Conservation (phyloP, 73 alveolate genomes). For the Stentor coeruleus region DNA sequence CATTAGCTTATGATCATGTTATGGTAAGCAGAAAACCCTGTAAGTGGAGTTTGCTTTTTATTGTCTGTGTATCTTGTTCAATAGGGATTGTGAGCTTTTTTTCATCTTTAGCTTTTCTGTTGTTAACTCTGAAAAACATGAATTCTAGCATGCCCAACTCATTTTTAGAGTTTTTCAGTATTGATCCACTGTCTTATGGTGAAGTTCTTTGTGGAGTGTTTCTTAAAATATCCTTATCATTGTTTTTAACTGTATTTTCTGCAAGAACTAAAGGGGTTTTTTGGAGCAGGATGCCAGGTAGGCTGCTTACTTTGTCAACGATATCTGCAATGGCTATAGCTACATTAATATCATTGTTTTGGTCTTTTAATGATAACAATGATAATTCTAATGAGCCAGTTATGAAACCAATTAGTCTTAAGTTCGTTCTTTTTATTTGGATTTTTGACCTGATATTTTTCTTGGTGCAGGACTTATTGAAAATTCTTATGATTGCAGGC, state of each 20-base stretch:
- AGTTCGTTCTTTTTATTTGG: neutral
- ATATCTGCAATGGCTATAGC: neutral
- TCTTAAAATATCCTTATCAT: neutral
- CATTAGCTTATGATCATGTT: slow-evolving; percentile 29
- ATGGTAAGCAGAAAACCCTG: neutral
- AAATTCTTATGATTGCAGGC: neutral
- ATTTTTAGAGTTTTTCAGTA: neutral
- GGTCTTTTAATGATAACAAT: neutral
- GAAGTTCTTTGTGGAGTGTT: neutral
- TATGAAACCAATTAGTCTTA: neutral
- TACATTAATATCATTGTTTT: neutral
- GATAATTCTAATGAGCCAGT: neutral
- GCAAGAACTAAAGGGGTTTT: slow-evolving; percentile 21
- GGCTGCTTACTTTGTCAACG: neutral
- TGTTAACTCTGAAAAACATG: neutral
- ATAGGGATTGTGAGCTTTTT: neutral
- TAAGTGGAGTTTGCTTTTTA: slow-evolving; percentile 2
- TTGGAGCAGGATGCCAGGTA: slow-evolving; percentile 24
- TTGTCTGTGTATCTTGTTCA: neutral
- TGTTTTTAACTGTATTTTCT: slow-evolving; percentile 24
- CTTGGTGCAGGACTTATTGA: slow-evolving; percentile 1
- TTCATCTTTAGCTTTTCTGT: neutral
- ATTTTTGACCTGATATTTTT: neutral
- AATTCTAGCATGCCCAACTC: neutral
- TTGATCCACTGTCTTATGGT: slow-evolving; percentile 16